Evolutionary conservation across 148 eudicot genomes (phyloP).

Genomic region (Persicaria tinctoria): DNA sequence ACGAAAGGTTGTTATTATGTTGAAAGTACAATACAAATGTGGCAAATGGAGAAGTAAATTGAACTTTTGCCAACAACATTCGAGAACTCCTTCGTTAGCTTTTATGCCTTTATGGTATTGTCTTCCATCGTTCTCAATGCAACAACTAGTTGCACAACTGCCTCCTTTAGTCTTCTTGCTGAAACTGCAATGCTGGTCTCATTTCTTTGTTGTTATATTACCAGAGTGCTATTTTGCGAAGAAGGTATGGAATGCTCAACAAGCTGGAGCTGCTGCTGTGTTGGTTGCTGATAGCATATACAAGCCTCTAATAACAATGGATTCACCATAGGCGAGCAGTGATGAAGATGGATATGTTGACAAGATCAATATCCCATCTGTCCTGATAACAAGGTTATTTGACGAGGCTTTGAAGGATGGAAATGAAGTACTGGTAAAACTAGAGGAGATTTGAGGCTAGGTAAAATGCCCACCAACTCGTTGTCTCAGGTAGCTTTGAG

Average conservation of each 20-base stretch:
- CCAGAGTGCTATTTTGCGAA: constrained; percentile 81
- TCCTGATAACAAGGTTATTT: constrained; percentile 43
- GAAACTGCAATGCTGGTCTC: not conserved
- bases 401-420: constrained; percentile 47
- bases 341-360: constrained; percentile 65
- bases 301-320: constrained; percentile 89
- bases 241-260: constrained; percentile 89
- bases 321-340: constrained; percentile 59
- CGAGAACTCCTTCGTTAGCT: not conserved
- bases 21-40: not conserved
- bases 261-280: constrained; percentile 87
- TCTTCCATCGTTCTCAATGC: not conserved
- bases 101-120: not conserved
- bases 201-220: not conserved
- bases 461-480: no score
- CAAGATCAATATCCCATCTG: constrained; percentile 64
- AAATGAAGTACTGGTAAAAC: constrained; percentile 52
- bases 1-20: not conserved
- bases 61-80: not conserved
- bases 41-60: not conserved
- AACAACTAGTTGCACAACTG: not conserved
- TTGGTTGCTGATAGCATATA: constrained; percentile 65
- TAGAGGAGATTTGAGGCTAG: constrained; percentile 23
- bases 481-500: no score
- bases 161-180: not conserved